Evolutionary conservation across 805 yeast genomes (phyloP).

Genomic region (Wickerhamiella alocasiicola): DNA sequence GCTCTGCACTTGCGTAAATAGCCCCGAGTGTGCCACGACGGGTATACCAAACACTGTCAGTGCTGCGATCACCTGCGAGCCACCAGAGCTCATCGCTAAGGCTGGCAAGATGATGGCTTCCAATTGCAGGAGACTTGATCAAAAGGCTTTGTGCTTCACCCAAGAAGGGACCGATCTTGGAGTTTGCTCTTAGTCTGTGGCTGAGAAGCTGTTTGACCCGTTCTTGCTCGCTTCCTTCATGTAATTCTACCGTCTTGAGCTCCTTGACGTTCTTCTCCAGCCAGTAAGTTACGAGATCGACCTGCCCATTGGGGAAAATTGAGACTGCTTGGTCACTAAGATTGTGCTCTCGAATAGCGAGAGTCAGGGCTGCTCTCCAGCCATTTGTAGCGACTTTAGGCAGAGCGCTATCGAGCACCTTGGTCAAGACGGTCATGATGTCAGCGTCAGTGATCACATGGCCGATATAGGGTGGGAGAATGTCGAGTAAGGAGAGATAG

Average conservation of each 20-base stretch:
- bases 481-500: too few relatives aligned
- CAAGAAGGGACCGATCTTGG: slow-evolving; percentile 16
- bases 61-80: slow-evolving; percentile 65
- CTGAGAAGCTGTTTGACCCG: slow-evolving; percentile 31
- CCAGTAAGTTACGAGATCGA: slow-evolving; percentile 46
- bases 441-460: too few relatives aligned
- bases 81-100: slow-evolving; percentile 74
- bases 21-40: slow-evolving; percentile 61
- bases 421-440: slow-evolving; percentile 17
- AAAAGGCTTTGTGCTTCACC: slow-evolving; percentile 45
- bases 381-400: slow-evolving; percentile 39
- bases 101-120: slow-evolving; percentile 57
- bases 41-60: slow-evolving; percentile 86
- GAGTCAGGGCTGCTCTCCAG: slow-evolving; percentile 37
- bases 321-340: slow-evolving; percentile 41
- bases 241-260: slow-evolving; percentile 25
- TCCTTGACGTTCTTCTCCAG: slow-evolving; percentile 31
- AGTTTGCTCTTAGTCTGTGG: slow-evolving; percentile 36
- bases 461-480: too few relatives aligned
- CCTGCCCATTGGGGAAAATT: slow-evolving; percentile 32
- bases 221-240: slow-evolving; percentile 4
- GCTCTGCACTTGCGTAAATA: slow-evolving; percentile 57
- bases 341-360: slow-evolving; percentile 37
- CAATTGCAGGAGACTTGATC: slow-evolving; percentile 39
- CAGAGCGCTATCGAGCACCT: slow-evolving; percentile 32